These are phyloP conservation scores for Mercurialis annua DNA, from an alignment of 345 rosid species.

Conservation along the genomic window DNA sequence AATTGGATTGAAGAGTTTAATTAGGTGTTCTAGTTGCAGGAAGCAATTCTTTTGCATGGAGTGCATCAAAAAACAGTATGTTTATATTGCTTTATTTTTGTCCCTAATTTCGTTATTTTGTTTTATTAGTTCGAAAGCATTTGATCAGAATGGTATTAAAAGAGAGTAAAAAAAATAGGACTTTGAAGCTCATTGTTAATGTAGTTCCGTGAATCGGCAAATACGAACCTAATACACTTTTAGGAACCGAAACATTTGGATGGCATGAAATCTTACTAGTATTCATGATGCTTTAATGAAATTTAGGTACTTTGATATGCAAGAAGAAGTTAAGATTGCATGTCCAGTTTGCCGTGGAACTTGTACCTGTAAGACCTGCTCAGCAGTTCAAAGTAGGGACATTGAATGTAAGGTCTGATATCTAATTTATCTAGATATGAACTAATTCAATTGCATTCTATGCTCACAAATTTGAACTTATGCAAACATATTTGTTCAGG, in stretches of 20 bases:
- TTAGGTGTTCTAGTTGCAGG: conserved; percentile 66
- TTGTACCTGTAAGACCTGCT: conserved; percentile 80
- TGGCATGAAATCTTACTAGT: conserved; percentile 5
- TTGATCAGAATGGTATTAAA: not conserved
- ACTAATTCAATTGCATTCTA: conserved; percentile 13
- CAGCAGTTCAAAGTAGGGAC: conserved; percentile 48
- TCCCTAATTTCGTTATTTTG: not conserved
- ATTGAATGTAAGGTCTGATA: conserved; percentile 71
- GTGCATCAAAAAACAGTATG: conserved; percentile 69
- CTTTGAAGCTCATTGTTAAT: not conserved
- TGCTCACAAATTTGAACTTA: conserved; percentile 14
- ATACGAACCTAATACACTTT: not conserved
- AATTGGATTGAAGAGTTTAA: conserved; percentile 45
- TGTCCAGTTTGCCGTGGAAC: conserved; percentile 87
- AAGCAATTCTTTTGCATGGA: conserved; percentile 65
- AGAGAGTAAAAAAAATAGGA: not conserved
- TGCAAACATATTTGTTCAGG: conserved; percentile 47
- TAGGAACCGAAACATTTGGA: conserved; percentile 4
- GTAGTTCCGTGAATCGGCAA: not conserved
- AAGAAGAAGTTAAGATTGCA: conserved; percentile 67
- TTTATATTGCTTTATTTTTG: not conserved
- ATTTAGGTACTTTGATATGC: conserved; percentile 53
- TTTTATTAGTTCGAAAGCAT: not conserved
- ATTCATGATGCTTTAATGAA: conserved; percentile 23
- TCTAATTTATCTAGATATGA: conserved; percentile 21